These are phyloP conservation scores for Mortierella sp. DNA, from an alignment of 371 early-diverging fungal species.

Conservation along the genomic window DNA sequence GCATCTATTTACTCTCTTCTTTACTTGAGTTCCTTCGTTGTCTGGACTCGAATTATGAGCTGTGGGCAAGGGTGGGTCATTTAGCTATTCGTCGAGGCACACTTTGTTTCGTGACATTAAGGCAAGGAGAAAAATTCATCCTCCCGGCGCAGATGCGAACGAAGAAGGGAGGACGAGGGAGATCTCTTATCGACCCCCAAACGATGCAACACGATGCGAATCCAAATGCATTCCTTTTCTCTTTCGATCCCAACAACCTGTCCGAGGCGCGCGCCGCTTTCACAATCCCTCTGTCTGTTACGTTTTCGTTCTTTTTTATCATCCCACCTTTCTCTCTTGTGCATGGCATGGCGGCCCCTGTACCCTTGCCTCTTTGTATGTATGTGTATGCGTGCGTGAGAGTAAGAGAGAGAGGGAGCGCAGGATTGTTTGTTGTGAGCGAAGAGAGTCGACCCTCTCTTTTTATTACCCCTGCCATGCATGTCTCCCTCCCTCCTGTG, in stretches of 20 bases:
- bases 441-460: not conserved
- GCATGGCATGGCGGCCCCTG: not conserved
- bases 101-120: not conserved
- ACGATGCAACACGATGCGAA: too few species aligned
- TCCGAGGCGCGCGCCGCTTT: not conserved
- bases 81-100: too few species aligned
- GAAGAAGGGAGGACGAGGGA: not conserved
- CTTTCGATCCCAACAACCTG: not conserved
- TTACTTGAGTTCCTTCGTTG: not conserved
- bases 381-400: not conserved
- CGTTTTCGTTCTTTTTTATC: not conserved
- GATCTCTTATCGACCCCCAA: not conserved
- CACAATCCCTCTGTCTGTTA: not conserved
- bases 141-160: not conserved
- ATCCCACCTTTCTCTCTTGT: not conserved
- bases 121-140: not conserved
- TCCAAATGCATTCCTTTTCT: not conserved
- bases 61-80: too few species aligned
- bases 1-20: not conserved
- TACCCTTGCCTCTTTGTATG: not conserved
- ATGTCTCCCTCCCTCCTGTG: too few species aligned
- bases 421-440: slow-evolving; percentile 3
- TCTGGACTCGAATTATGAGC: not conserved
- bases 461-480: not conserved
- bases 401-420: too few species aligned